phyloP scores from a whole-genome alignment of 2,329 filamentous ascomycete species.

The Cadophora malorum region DNA sequence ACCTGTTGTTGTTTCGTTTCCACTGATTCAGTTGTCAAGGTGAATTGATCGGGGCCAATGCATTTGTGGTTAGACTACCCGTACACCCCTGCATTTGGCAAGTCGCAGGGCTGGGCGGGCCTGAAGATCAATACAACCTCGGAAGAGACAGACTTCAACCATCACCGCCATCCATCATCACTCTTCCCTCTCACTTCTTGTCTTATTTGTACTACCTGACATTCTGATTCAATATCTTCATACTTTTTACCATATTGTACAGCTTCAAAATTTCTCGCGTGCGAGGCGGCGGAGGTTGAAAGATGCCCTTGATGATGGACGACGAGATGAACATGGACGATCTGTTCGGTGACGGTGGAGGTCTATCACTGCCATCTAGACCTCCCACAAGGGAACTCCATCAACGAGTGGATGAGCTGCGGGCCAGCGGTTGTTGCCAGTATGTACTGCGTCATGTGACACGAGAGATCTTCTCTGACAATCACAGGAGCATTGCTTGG shows the following conservation, averaged over 20 bases:
- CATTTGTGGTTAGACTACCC: constrained; percentile 1
- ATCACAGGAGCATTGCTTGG: constrained; percentile 78
- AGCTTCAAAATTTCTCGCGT: too few relatives aligned
- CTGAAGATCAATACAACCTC: constrained; percentile 4
- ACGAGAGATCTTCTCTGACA: constrained; percentile 11
- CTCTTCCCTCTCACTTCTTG: not conserved
- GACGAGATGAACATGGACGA: constrained; percentile 68
- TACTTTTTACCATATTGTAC: not conserved
- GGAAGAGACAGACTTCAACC: constrained; percentile 3
- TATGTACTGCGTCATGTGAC: constrained; percentile 54
- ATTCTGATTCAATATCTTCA: not conserved
- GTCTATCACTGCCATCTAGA: constrained; percentile 59
- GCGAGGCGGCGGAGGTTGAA: constrained; percentile 11
- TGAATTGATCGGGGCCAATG: not conserved
- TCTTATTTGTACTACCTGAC: not conserved
- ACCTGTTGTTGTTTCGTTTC: constrained; percentile 3
- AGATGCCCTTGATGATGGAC: constrained; percentile 62
- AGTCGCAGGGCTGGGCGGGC: constrained; percentile 2
- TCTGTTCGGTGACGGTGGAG: constrained; percentile 75
- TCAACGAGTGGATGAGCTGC: constrained; percentile 77
- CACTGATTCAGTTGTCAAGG: not conserved
- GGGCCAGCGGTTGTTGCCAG: constrained; percentile 80
- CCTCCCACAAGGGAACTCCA: constrained; percentile 70
- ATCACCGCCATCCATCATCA: not conserved
- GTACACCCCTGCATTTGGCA: constrained; percentile 1